Conservation (phyloP, 2,329 filamentous ascomycete species). For the Diaporthe humulicola region DNA sequence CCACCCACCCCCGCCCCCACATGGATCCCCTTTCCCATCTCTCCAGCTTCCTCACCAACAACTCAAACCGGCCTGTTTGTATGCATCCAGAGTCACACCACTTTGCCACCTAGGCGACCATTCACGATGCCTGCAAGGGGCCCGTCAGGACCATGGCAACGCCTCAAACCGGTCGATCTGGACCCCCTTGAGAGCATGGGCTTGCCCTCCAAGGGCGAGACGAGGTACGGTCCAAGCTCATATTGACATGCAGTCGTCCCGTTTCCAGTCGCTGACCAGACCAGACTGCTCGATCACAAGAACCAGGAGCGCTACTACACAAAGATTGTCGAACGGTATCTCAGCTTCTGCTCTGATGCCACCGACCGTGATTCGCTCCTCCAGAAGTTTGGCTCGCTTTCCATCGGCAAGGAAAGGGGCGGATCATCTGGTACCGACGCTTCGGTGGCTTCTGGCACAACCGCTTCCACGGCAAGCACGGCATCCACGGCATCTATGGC, state of each 20-base stretch:
- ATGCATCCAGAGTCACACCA: conserved; percentile 3
- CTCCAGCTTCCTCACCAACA: conserved; percentile 14
- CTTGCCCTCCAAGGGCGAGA: conserved; percentile 91
- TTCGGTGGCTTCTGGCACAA: conserved; percentile 34
- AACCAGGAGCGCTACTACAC: conserved; percentile 88
- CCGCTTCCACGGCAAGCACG: conserved; percentile 40
- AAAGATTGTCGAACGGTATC: conserved; percentile 88
- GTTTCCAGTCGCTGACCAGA: conserved; percentile 22
- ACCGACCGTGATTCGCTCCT: conserved; percentile 80
- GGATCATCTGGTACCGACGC: conserved; percentile 39
- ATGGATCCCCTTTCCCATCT: neutral
- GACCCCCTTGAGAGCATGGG: conserved; percentile 87
- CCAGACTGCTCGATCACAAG: conserved; percentile 79
- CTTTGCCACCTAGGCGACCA: neutral
- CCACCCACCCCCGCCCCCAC: neutral
- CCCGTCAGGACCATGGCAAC: conserved; percentile 72
- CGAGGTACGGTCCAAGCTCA: conserved; percentile 67
- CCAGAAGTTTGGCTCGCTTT: conserved; percentile 78
- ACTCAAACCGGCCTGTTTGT: neutral
- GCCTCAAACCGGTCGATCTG: conserved; percentile 79
- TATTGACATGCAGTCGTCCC: conserved; percentile 7
- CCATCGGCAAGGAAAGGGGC: conserved; percentile 47
- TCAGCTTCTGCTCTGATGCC: conserved; percentile 86
- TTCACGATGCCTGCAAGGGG: conserved; percentile 46
- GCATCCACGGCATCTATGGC: conserved; percentile 29